phyloP scores from a whole-genome alignment of 257 asterid genomes.

The Plantago ovata region DNA sequence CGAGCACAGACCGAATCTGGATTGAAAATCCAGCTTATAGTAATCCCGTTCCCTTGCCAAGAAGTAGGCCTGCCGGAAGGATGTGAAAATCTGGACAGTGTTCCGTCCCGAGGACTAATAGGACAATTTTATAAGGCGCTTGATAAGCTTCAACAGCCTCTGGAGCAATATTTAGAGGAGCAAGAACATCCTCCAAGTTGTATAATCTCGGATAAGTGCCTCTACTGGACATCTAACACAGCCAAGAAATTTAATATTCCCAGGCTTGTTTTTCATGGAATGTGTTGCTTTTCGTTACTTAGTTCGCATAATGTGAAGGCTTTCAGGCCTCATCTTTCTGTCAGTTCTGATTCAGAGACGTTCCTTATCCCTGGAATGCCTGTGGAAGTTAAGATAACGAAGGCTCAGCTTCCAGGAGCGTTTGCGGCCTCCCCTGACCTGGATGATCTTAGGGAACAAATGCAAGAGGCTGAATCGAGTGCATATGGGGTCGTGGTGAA shows the following conservation, averaged over 20 bases:
- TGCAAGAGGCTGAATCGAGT: conserved; percentile 58
- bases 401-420: conserved; percentile 57
- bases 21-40: conserved; percentile 32
- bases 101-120: conserved; percentile 53
- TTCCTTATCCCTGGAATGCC: conserved; percentile 66
- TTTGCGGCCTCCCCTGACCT: conserved; percentile 52
- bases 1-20: conserved; percentile 42
- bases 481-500: conserved; percentile 70
- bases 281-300: conserved; percentile 63
- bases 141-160: conserved; percentile 38
- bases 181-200: conserved; percentile 54
- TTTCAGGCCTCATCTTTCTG: conserved; percentile 38
- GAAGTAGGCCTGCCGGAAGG: conserved; percentile 61
- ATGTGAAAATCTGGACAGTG: conserved; percentile 73
- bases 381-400: conserved; percentile 32
- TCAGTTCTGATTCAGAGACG: conserved; percentile 36
- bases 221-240: conserved; percentile 54
- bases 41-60: conserved; percentile 54
- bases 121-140: conserved; percentile 48
- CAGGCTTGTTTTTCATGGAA: conserved; percentile 66
- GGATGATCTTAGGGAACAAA: conserved; percentile 60
- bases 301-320: conserved; percentile 46
- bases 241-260: conserved; percentile 52
- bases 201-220: conserved; percentile 69
- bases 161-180: conserved; percentile 32